phyloP scores from a whole-genome alignment of 371 early-diverging fungal species.

The Apophysomyces variabilis region DNA sequence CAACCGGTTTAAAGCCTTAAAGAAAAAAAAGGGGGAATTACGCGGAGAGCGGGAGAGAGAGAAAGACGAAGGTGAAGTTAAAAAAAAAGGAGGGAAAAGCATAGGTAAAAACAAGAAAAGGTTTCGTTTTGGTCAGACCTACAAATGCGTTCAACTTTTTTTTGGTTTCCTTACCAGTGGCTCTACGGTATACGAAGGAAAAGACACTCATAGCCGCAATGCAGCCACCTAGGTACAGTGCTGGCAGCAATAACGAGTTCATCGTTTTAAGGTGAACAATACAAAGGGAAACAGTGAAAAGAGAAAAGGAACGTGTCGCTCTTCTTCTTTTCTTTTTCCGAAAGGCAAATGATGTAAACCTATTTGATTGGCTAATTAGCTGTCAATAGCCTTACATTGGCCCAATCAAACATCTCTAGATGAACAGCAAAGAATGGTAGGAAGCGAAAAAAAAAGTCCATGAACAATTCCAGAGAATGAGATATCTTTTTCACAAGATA shows the following conservation, averaged over 20 bases:
- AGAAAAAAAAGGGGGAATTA: neutral
- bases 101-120: too few relatives aligned
- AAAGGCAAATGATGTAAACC: conserved; percentile 25
- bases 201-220: conserved; percentile 68
- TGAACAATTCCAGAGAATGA: too few relatives aligned
- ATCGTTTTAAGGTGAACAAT: conserved; percentile 12
- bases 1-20: conserved; percentile 34
- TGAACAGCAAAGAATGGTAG: neutral
- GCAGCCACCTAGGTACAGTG: conserved; percentile 65
- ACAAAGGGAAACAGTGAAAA: conserved; percentile 6
- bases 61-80: too few relatives aligned
- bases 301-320: conserved; percentile 6
- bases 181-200: conserved; percentile 57
- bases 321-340: neutral
- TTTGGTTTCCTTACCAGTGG: conserved; percentile 37
- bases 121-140: neutral
- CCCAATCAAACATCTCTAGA: neutral
- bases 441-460: neutral
- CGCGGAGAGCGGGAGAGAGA: neutral
- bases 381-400: neutral
- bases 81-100: too few relatives aligned
- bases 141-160: too few relatives aligned
- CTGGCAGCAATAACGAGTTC: conserved; percentile 56
- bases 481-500: too few relatives aligned
- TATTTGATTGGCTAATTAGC: conserved; percentile 26